Evolutionary conservation across 345 rosid species (phyloP), one percentile per base, ranked within the genome.

Genomic region (Lepidium sativum): DNA sequence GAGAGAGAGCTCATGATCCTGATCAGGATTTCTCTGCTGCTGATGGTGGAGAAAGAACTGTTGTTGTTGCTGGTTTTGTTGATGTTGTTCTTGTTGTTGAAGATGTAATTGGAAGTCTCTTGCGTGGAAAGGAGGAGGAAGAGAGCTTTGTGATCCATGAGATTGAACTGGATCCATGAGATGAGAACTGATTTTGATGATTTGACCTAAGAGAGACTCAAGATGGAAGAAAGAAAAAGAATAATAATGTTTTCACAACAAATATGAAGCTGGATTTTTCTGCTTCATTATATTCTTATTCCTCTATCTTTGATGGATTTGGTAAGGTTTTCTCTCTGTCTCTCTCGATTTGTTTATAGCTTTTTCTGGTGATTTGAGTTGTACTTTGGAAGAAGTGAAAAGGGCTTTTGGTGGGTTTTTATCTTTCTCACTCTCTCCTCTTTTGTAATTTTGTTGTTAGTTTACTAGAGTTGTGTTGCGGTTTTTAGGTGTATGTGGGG

Each of bases 41-140:
- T 72, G 83, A n/a, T 71, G 76, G 10, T 71, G 51, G 45, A 55
- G 64, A 71, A 71, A 71, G 41, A 74, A 78, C 25, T 40, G 79
- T 29, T 49, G 75, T 58, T 59, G 63, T 25, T 71, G 74, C 13
- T 77, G 74, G 0, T 75, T 78, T 4, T 73, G 80, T 7, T 34
- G 74, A 7, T 63, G 64, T 15, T 69, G 77, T 6, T 76, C 79
- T 35, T 75, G 90, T 61, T 81, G 85, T 38, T 84, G 91, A 23
- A 74, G 86, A 39, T 89, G 98, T 60, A 92, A 78, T 52, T 89
- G 95, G 75, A 92, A 92, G 62, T 92, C 97, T 79, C 98, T 78
- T 6, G 91, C 77, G 68, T 89, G 90, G 69, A 89, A 92, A 61
- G 97, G 96, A 62, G 97, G 95, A 15, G 97, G 96, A 34, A 90